Base-by-base conservation (phyloP, 371 early-diverging fungal genomes). In the Lichtheimia hyalospora region DNA sequence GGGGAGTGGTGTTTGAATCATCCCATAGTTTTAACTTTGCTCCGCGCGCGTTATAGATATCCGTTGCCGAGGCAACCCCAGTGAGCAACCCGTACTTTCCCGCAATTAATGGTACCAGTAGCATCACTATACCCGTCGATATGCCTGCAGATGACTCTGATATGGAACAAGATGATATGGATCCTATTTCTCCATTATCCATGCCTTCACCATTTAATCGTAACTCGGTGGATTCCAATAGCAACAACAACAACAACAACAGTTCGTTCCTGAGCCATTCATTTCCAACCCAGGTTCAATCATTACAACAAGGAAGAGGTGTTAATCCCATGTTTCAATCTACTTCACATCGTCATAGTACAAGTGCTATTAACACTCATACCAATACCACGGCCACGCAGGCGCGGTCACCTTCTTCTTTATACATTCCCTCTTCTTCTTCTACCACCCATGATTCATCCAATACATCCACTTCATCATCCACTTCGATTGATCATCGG, bases 121-220 rank as follows among this genome's bases (percentile, higher is more conserved):
- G 72, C 59, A 72, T 72, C 51, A 72, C 72, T 15, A 72, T 72
- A 21, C 72, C 72, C 2, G 65, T 65, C 39, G 68, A 68, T 52
- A 46, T 72, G 54, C 63, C 67, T 3, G 59, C 60, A 1, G 72
- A 72, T 57, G 34, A 34, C 10, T 68, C 72, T n/a, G 72, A 72
- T 54, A 68, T 68, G 68, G 71, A 71, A 8, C 66, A 68, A 18
- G 62, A 66, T 44, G 24, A 50, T 39, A 23, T 21, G 5, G 63
- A 55, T 23, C 49, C 61, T 12, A 50, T 58, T 3, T 65, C 66
- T 1, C 67, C 67, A 10, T 34, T 60, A 14, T 59, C 67, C 1
- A 21, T 65, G 20, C 67, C 67, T 2, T 16, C 52, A 8, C 13
- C 40, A 40, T 49, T 46, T 39, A 18, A 41, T 40, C 23, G 49